phyloP scores from a whole-genome alignment of 2,329 filamentous ascomycete genomes.

The Pezicula radicicola region DNA sequence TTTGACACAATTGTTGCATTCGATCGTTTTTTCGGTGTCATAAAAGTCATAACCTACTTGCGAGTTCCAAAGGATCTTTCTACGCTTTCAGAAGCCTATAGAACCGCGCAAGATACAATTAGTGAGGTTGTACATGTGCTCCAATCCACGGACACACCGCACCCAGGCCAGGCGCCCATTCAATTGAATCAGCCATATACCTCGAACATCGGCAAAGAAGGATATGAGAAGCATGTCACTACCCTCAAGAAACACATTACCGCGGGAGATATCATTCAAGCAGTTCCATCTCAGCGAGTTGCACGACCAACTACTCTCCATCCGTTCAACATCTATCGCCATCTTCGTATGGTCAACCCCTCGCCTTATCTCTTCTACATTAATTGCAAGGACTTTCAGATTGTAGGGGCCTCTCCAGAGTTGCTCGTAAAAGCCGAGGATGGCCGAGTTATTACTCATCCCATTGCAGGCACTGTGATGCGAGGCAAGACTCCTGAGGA shows the following conservation, averaged over 20 bases:
- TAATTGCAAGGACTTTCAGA: constrained; percentile 87
- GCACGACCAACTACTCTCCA: constrained; percentile 86
- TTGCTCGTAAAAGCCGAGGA: constrained; percentile 87
- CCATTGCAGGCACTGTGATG: constrained; percentile 93
- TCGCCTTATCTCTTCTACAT: constrained; percentile 98
- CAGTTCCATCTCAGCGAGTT: constrained; percentile 91
- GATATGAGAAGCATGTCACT: constrained; percentile 89
- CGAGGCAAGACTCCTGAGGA: constrained; percentile 78
- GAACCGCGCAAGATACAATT: constrained; percentile 61
- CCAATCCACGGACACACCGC: constrained; percentile 68
- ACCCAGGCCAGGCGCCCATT: constrained; percentile 75
- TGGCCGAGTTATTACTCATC: constrained; percentile 89
- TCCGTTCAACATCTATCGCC: constrained; percentile 97
- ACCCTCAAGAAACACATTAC: constrained; percentile 86
- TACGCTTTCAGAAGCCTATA: constrained; percentile 67
- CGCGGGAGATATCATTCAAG: constrained; percentile 93
- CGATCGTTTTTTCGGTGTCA: constrained; percentile 88
- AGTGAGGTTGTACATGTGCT: constrained; percentile 68
- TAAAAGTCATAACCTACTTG: constrained; percentile 92
- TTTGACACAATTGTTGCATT: constrained; percentile 94
- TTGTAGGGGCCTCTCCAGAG: constrained; percentile 93
- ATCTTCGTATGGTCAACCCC: constrained; percentile 94
- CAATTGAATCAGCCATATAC: constrained; percentile 73
- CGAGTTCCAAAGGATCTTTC: constrained; percentile 58
- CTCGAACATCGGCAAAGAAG: constrained; percentile 85